Base-by-base conservation (phyloP, 306 rosid species). In the Castanea mollissima region DNA sequence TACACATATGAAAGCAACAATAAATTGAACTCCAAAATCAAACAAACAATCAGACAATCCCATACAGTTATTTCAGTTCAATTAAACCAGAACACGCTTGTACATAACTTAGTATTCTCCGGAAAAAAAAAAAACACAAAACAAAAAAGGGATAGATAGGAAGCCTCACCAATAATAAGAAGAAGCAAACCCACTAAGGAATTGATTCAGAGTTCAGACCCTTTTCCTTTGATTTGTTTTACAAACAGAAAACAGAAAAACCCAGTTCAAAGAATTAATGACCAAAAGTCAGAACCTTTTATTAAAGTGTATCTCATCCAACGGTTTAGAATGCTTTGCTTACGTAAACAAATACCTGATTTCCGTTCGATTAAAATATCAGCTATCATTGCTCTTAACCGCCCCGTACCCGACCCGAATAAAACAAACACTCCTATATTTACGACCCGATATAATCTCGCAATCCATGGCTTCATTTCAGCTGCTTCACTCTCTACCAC, bases 381-480 rank as follows among this genome's bases (percentile, higher is more conserved):
- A 8, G 46, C 34, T 44, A 54, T 51, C 14, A 49, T 49, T 10
- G 54, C 54, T 49, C 54, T 49, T 11, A 13, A 49, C 16, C 54
- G 54, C 54, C 54, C 54, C 16, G 54, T 10, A 49, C 16, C 54
- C 54, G 54, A 49, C 54, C 54, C 54, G 54, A 49, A 49, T 12
- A 13, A 49, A 49, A 12, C 46, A 41, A 41, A 41, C 46, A 41
- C 46, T 8, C 46, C 46, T 41, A 41, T 41, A 41, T 41, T 41
- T 41, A 41, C 46, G 46, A 41, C 46, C 46, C 46, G 46, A 41
- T 41, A 41, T 41, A 41, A 9, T 8, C 46, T 41, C 46, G 46
- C 46, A 41, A 38, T 34, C 74, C 81, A 92, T 94, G 97, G 90
- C 92, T 0, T 78, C 94, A 23, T 79, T 89, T 84, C 82, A 46